phyloP scores from a whole-genome alignment of 2,329 filamentous ascomycete genomes.

The Meredithiella fracta region DNA sequence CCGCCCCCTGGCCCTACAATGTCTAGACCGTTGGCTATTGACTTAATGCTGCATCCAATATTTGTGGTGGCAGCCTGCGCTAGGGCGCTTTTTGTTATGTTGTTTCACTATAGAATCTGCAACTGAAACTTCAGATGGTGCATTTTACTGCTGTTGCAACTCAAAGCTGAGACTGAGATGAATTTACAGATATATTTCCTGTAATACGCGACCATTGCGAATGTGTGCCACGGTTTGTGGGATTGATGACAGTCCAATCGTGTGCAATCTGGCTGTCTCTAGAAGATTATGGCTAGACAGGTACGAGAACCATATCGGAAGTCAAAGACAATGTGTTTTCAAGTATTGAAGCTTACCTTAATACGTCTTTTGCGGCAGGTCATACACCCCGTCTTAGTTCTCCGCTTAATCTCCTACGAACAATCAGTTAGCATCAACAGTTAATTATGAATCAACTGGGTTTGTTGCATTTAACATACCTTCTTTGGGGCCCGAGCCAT shows the following conservation, averaged over 20 bases:
- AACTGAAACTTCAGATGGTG: slow-evolving; percentile 1
- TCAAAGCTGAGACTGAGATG: background rate
- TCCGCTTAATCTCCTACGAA: slow-evolving; percentile 42
- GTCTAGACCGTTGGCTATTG: background rate
- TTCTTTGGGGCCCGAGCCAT: slow-evolving; percentile 38
- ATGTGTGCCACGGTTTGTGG: no score
- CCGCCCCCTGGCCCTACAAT: background rate
- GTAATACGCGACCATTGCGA: background rate
- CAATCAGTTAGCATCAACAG: background rate
- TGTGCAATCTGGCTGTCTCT: no score
- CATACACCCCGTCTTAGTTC: slow-evolving; percentile 46
- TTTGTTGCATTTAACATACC: slow-evolving; percentile 24
- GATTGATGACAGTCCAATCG: no score
- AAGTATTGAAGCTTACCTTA: slow-evolving; percentile 29
- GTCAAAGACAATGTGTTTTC: background rate
- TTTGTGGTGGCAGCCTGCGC: background rate
- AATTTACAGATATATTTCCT: background rate
- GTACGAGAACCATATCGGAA: background rate
- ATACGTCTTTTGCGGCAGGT: slow-evolving; percentile 46
- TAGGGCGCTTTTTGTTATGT: background rate
- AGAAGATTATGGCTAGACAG: no score
- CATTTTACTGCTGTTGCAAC: background rate
- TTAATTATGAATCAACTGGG: background rate
- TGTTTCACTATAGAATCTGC: background rate
- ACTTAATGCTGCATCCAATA: background rate